A percentile compares a stretch with the other conserved stretches of the same genome.
Conservation (phyloP, 176 grass and related monocot genomes). For the Carex kokanica region DNA sequence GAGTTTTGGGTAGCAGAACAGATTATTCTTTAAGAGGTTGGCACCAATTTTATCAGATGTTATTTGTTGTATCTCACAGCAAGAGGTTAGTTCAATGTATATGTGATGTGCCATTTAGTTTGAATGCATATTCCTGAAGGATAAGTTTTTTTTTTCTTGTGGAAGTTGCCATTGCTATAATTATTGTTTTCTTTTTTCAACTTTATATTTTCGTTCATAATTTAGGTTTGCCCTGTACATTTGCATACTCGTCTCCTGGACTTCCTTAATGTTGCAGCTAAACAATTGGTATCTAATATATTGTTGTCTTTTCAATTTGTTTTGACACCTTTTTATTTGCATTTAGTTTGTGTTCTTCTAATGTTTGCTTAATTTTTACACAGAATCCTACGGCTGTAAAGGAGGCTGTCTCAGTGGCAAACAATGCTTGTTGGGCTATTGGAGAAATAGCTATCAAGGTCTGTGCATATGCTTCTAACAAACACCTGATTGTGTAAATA, state of each 20-base stretch:
- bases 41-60: neutral
- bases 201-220: constrained; percentile 10
- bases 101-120: neutral
- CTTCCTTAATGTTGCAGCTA: constrained; percentile 83
- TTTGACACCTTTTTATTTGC: neutral
- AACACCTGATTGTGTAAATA: neutral
- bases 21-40: neutral
- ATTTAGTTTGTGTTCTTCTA: constrained; percentile 4
- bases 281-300: constrained; percentile 66
- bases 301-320: constrained; percentile 4
- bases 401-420: constrained; percentile 87
- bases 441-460: constrained; percentile 97
- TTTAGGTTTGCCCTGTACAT: constrained; percentile 89
- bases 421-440: constrained; percentile 99
- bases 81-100: neutral
- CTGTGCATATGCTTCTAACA: constrained; percentile 18
- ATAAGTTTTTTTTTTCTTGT: neutral
- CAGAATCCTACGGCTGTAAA: constrained; percentile 69
- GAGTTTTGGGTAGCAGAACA: neutral
- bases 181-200: constrained; percentile 1
- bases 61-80: neutral
- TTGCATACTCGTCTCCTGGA: constrained; percentile 70
- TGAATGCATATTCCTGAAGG: neutral
- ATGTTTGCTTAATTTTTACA: constrained; percentile 22
- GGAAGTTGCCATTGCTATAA: neutral